Base-by-base conservation (phyloP, 2,329 filamentous ascomycete species). In the Colletotrichum limetticola region DNA sequence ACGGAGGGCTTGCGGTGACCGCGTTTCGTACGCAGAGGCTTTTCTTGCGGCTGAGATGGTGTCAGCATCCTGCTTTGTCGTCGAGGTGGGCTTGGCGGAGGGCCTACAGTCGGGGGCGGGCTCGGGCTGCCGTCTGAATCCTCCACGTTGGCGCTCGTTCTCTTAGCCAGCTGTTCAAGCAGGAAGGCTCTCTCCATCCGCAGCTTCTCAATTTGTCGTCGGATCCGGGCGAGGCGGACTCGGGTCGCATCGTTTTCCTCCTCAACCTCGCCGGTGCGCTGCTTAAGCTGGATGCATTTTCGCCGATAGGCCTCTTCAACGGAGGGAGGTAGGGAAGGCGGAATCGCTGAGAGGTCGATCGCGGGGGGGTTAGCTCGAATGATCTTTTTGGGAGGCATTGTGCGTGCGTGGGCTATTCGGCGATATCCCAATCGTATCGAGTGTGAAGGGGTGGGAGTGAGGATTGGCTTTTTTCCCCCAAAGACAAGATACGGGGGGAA, bases 261-360 rank as follows among this genome's bases (percentile, higher is more conserved):
- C 82, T 98, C 95, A 78, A 98, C 94, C 82, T 98, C 95, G 81
- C 92, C 93, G 75, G 97, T 94, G 74, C 97, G 93, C 78, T 94
- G 93, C 85, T 97, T 97, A 26, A 99, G 90, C 78, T 97, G 94
- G 80, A 98, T 95, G 83, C 96, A 98, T 90, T 99, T 98, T 76
- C 94, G 91, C 79, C 97, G 95, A 84, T 98, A 99, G 63, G 96
- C 95, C 81, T 96, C 93, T 84, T 99, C 96, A 75, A 98, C 95
- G 19, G 95, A 97, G 19, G 97, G 96, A 24, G 96, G 95, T 4
- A 93, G 86, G 53, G 90, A 84, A 19, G 91, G 90, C 35, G 90
- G 90, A 67, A 90, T 85, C 74, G 85, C 84, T 82, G 79, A 81
- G 79, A 77, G 76, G 81, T 83, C 78, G 74, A 75, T 71, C 71